Evolutionary conservation across 352 stramenopile species (phyloP), one percentile per base, ranked within the genome.

Genomic region (Phytophthora hibernalis): DNA sequence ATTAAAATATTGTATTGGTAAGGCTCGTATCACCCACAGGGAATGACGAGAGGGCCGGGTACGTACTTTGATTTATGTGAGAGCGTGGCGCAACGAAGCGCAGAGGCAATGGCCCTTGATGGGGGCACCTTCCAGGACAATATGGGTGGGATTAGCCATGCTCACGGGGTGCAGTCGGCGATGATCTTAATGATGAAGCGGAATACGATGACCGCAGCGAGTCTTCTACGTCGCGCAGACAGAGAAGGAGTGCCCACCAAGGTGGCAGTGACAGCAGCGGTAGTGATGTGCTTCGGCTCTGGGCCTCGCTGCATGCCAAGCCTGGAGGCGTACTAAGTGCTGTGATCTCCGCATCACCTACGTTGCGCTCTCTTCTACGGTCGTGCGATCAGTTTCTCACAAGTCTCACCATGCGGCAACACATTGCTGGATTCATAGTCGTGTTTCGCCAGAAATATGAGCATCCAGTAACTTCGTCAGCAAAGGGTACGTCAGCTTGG

Each of bases 391-490:
- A 66, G 50, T 88, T 80, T 37, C 66, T 91, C 26, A 69, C 77
- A 12, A 80, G 63, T 15, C 48, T 68, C 18, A 54, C 61, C 0
- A 83, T 84, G 68, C 77, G 76, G 21, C 65, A 76, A 31, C 74
- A 84, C 37, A 79, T 87, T 33, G 48, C 50, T 12, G 53, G 50
- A 15, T 91, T 89, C 15, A 37, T 89, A 1, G 21, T 61, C 13
- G 81, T 76, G 57, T 91, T 89, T 60, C 80, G 81, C 20, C 71
- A 80, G 20, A 89, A 89, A 44, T 89, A 89, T 53, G 68, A 73
- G 21, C 53, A 73, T 2, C 56, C n/a, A 26, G 40, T 31, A 1
- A 18, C 38, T 60, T 64, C 56, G 15, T 57, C 49, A 1, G 50
- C 54, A 18, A 55, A 65, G 31, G 49, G 51, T 9, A 37, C 70